Conservation (phyloP, 2,329 filamentous ascomycete species). For the Sporothrix schenckii region DNA sequence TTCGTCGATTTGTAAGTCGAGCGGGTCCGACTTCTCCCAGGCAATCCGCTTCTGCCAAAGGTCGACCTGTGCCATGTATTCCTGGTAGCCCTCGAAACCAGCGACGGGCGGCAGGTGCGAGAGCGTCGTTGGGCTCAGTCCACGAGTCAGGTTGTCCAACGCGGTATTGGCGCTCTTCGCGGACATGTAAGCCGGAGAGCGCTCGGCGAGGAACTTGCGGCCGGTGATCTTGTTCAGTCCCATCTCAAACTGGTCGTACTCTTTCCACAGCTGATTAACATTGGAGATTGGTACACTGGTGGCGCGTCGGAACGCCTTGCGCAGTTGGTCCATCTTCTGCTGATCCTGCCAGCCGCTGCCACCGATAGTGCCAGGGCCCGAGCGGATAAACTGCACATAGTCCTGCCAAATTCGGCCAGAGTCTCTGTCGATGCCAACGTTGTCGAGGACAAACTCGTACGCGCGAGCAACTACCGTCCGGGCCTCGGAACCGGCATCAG, state of each 20-base stretch:
- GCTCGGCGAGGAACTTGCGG: slow-evolving; percentile 91
- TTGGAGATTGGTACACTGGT: slow-evolving; percentile 83
- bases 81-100: slow-evolving; percentile 83
- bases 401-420: slow-evolving; percentile 90
- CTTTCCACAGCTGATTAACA: slow-evolving; percentile 87
- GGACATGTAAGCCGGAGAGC: slow-evolving; percentile 92
- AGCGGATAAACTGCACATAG: slow-evolving; percentile 91
- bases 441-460: slow-evolving; percentile 89
- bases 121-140: slow-evolving; percentile 74
- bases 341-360: slow-evolving; percentile 93
- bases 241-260: slow-evolving; percentile 97
- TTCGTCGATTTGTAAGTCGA: slow-evolving; percentile 84
- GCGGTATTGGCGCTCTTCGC: slow-evolving; percentile 88
- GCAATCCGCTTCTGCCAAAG: slow-evolving; percentile 93
- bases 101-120: slow-evolving; percentile 79
- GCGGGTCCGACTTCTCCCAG: slow-evolving; percentile 92
- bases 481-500: slow-evolving; percentile 74
- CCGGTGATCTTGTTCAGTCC: slow-evolving; percentile 89
- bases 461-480: slow-evolving; percentile 79
- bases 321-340: slow-evolving; percentile 93
- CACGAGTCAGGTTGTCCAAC: slow-evolving; percentile 82
- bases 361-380: slow-evolving; percentile 80
- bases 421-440: slow-evolving; percentile 88
- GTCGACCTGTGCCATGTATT: slow-evolving; percentile 81
- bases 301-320: slow-evolving; percentile 89